These are phyloP conservation scores for Cercospora janseana DNA, from an alignment of 2,329 filamentous ascomycete species.

Conservation along the genomic window DNA sequence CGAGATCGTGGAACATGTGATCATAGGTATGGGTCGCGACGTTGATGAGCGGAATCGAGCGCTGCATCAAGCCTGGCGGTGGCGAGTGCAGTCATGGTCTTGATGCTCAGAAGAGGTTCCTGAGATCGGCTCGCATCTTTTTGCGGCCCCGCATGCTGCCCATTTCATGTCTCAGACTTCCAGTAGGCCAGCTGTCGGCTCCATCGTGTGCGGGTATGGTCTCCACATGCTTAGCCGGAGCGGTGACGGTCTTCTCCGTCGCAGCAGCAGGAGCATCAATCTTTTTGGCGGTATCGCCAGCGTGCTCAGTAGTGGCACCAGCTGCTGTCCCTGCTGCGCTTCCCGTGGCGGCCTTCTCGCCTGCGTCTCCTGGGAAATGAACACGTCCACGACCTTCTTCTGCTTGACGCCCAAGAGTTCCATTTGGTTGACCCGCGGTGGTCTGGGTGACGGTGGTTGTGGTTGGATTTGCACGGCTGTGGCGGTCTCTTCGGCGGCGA, in stretches of 20 bases:
- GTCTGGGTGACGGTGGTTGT: constrained; percentile 7
- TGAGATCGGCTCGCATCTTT: constrained; percentile 11
- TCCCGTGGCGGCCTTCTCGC: background rate
- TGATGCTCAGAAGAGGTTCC: constrained; percentile 7
- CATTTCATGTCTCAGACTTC: constrained; percentile 23
- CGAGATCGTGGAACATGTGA: background rate
- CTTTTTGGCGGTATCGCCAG: background rate
- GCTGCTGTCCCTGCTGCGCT: background rate
- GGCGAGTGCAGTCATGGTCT: background rate
- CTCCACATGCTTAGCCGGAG: constrained; percentile 19
- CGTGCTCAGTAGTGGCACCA: background rate
- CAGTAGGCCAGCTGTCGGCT: constrained; percentile 20
- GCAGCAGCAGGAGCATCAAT: constrained; percentile 1
- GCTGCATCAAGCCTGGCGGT: background rate
- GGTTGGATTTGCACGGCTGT: background rate
- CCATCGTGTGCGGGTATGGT: constrained; percentile 25
- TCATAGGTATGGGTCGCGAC: constrained; percentile 1
- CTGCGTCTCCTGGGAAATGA: constrained; percentile 20
- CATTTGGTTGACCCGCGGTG: constrained; percentile 3
- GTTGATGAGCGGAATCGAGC: background rate
- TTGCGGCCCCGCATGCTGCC: constrained; percentile 28
- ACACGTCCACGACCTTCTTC: constrained; percentile 32
- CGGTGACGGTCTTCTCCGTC: constrained; percentile 12
- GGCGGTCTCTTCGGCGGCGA: constrained; percentile 3
- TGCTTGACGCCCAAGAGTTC: constrained; percentile 29